Conservation (phyloP, 192 early-diverging fungal genomes). For the Linderina pennispora region DNA sequence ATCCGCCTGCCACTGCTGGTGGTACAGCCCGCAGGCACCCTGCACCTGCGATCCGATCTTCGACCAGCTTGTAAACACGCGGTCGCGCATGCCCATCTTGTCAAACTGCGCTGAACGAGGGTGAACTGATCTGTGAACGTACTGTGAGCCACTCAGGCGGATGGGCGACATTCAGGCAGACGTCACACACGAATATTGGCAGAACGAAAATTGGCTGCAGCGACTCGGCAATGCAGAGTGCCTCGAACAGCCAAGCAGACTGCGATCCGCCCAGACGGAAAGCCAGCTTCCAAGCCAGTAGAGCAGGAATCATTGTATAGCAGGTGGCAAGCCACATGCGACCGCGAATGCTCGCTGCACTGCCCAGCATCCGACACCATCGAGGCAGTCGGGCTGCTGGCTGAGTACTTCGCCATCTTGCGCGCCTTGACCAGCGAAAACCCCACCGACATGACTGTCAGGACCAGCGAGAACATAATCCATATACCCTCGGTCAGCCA, state of each 20-base stretch:
- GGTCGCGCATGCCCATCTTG: no score
- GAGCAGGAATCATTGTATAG: slow-evolving; percentile 2
- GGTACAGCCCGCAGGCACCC: no score
- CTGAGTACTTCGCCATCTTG: slow-evolving; percentile 7
- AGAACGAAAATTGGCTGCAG: slow-evolving; percentile 10
- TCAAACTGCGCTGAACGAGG: no score
- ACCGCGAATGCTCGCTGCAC: slow-evolving; percentile 11
- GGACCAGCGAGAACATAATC: slow-evolving; percentile 4
- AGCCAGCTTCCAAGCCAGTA: slow-evolving; percentile 7
- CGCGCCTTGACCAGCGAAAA: slow-evolving; percentile 19
- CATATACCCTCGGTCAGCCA: slow-evolving; percentile 26
- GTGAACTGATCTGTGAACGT: no score
- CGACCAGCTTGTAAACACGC: slow-evolving; percentile 12
- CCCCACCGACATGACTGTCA: not conserved
- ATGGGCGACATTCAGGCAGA: slow-evolving; percentile 2
- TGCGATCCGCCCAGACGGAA: slow-evolving; percentile 19
- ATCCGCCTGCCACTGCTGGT: no score
- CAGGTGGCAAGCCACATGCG: slow-evolving; percentile 7
- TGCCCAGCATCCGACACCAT: slow-evolving; percentile 15
- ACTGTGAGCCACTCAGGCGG: slow-evolving; percentile 7
- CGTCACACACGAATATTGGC: slow-evolving; percentile 12
- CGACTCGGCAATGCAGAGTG: slow-evolving; percentile 9
- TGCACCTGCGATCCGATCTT: no score
- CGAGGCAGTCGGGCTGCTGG: not conserved
- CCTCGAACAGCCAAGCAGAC: slow-evolving; percentile 8